Evolutionary conservation across 352 stramenopile species (phyloP), one percentile per base, ranked within the genome.

Genomic region (Blastocystis hominis): DNA sequence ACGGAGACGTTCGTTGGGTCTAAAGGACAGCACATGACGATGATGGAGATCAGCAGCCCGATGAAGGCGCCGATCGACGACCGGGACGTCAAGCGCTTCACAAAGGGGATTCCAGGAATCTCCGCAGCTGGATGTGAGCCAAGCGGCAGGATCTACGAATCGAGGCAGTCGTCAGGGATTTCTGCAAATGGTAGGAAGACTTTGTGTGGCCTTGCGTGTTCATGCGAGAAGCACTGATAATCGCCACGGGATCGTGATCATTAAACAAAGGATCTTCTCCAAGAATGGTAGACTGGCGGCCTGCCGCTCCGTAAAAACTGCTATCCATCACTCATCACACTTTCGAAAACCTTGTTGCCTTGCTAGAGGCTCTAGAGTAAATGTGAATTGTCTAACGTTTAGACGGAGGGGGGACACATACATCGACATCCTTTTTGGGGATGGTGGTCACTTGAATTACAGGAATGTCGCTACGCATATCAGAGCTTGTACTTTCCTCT

Each of bases 161-260:
- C 24, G 34, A 34, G 44, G 68, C 36, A 1, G 76, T 76, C 9
- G 59, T 76, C 15, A 86, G 36, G 5, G 63, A 59, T 36, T 72
- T 86, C 13, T 36, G 34, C 2, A 86, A 20, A 24, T 70, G 42
- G 24, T 38, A 75, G 30, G 63, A 56, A 10, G 59, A 86, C 15
- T 70, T 68, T 5, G 59, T 76, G 24, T 59, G 47, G 9, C 59
- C 63, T 40, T 70, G 46, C 1, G 76, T 86, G 40, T 46, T 46
- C 30, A 77, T 38, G 30, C 76, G 24, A 42, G 63, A 38, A 72
- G 68, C 68, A 61, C 47, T 54, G 34, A 86, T 86, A 17, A 86
- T n/a, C 30, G 59, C 46, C 24, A 86, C 76, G 34, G 76, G 76
- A 86, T 86, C 76, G 61, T 86, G 59, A 75, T 86, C 76, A 34